These are phyloP conservation scores for Phytopythium chamaehyphon DNA, from an alignment of 352 stramenopile species.

Conservation along the genomic window DNA sequence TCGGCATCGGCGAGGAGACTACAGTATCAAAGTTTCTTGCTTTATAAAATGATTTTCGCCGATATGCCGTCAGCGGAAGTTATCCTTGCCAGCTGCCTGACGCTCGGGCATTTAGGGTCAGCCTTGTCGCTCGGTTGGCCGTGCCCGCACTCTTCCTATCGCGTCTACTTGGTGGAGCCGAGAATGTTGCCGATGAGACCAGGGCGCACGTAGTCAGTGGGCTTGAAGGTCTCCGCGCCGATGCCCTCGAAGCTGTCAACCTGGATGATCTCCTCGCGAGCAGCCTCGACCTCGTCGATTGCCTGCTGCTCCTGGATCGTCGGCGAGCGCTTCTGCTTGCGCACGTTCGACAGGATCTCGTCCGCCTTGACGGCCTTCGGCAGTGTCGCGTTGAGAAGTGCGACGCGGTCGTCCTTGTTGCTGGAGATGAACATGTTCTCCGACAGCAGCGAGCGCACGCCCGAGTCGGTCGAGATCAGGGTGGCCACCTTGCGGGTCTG, in stretches of 20 bases:
- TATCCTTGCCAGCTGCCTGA: too few species aligned
- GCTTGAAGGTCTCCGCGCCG: conserved; percentile 72
- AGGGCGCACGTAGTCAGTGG: conserved; percentile 88
- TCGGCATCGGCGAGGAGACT: too few species aligned
- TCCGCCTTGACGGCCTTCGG: conserved; percentile 91
- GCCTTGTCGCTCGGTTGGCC: not conserved
- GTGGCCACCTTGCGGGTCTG: conserved; percentile 70
- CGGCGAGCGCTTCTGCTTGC: conserved; percentile 93
- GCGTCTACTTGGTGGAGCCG: conserved; percentile 29
- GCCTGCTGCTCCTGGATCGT: conserved; percentile 92
- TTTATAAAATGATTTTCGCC: too few species aligned
- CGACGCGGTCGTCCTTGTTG: conserved; percentile 58
- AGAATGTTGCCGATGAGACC: conserved; percentile 68
- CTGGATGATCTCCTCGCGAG: conserved; percentile 96
- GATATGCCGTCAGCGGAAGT: too few species aligned
- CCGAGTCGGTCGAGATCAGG: conserved; percentile 69
- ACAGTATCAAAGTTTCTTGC: too few species aligned
- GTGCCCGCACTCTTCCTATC: not conserved
- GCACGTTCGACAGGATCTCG: conserved; percentile 86
- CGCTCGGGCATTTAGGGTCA: too few species aligned
- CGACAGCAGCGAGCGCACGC: conserved; percentile 61
- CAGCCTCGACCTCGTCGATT: conserved; percentile 94
- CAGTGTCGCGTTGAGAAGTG: conserved; percentile 69
- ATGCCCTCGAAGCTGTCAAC: conserved; percentile 92
- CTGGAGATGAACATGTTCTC: conserved; percentile 78